These are phyloP conservation scores for Ampelomyces quisqualis DNA, from an alignment of 2,329 filamentous ascomycete genomes.

Conservation along the genomic window DNA sequence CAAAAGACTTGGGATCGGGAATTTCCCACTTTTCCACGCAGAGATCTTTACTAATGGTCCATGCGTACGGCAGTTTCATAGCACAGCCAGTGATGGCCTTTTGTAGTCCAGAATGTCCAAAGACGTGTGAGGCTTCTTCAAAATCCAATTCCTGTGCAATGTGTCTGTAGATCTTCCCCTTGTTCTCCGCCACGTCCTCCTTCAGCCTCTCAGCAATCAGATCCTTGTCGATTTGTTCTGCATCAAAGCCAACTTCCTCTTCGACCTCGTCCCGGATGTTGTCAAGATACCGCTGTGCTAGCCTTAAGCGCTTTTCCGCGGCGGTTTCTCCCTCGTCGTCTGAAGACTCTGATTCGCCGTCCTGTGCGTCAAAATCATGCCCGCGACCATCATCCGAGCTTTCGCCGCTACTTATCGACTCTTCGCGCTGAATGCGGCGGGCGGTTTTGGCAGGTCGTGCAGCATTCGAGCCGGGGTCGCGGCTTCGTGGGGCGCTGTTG, in stretches of 20 bases:
- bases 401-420: slow-evolving; percentile 86
- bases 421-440: slow-evolving; percentile 59
- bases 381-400: slow-evolving; percentile 62
- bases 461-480: slow-evolving; percentile 51
- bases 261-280: slow-evolving; percentile 75
- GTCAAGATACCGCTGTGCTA: slow-evolving; percentile 90
- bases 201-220: slow-evolving; percentile 81
- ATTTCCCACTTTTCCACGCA: slow-evolving; percentile 87
- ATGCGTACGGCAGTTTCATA: slow-evolving; percentile 74
- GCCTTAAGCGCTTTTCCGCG: slow-evolving; percentile 78
- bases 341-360: slow-evolving; percentile 56
- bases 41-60: slow-evolving; percentile 85
- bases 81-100: slow-evolving; percentile 78
- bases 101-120: slow-evolving; percentile 78
- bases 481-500: slow-evolving; percentile 61
- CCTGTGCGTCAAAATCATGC: slow-evolving; percentile 39
- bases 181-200: slow-evolving; percentile 88
- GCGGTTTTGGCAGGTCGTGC: slow-evolving; percentile 46
- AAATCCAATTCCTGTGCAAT: slow-evolving; percentile 75
- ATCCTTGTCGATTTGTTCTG: slow-evolving; percentile 88
- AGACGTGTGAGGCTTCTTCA: slow-evolving; percentile 63
- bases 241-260: slow-evolving; percentile 85
- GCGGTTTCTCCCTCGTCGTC: slow-evolving; percentile 85
- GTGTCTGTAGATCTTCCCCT: slow-evolving; percentile 83
- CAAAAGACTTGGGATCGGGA: slow-evolving; percentile 53